Conservation (phyloP, 257 asterid genomes). For the Jasminum sambac region DNA sequence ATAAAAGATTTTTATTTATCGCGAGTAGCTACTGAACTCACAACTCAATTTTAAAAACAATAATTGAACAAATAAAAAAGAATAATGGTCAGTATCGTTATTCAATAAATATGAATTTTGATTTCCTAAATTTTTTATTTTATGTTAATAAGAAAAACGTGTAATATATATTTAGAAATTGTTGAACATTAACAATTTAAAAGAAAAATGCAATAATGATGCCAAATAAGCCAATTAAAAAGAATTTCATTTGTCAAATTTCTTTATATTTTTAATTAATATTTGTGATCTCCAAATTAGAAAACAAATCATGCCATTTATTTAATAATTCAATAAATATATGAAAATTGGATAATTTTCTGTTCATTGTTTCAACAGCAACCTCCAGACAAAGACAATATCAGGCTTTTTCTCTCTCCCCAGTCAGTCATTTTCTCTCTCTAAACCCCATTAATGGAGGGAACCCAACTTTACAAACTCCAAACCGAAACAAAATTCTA, state of each 20-base stretch:
- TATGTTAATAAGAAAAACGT: neutral
- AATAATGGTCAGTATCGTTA: no score
- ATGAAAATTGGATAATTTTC: neutral
- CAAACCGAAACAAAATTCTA: constrained; percentile 20
- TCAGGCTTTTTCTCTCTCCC: constrained; percentile 22
- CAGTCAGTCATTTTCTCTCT: constrained; percentile 22
- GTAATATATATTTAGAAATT: neutral
- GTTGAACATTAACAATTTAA: neutral
- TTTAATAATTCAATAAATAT: neutral
- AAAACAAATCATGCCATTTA: constrained; percentile 5
- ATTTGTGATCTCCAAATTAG: constrained; percentile 6
- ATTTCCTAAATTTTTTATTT: neutral
- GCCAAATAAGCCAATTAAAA: neutral
- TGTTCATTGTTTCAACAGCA: neutral
- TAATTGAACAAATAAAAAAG: no score
- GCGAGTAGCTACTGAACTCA: no score
- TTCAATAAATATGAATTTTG: neutral
- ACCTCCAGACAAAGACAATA: constrained; percentile 39
- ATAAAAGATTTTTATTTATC: no score
- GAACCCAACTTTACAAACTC: constrained; percentile 53
- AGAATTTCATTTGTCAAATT: neutral
- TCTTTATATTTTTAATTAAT: neutral
- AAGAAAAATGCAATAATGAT: neutral
- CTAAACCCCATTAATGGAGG: constrained; percentile 65
- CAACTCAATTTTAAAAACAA: no score